A percentile compares a stretch with the other conserved stretches of the same genome.
Evolutionary conservation across 345 rosid genomes (phyloP).

Genomic region (Hibiscus mutabilis): DNA sequence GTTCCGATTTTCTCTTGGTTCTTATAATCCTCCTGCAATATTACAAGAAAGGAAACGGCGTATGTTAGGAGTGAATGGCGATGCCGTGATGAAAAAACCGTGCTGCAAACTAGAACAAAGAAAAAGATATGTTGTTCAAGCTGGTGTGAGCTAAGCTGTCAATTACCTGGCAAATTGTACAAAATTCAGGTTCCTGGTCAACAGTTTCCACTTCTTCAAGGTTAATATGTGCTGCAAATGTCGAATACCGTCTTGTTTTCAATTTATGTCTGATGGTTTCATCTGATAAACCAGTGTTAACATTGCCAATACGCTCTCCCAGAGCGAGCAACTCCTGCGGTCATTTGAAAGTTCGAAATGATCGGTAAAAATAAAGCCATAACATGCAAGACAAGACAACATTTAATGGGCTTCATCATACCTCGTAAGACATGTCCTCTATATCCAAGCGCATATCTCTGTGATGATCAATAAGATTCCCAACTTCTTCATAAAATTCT

Average conservation of each 20-base stretch:
- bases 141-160: background rate
- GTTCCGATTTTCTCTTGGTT: constrained; percentile 48
- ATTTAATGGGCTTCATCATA: constrained; percentile 13
- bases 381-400: background rate
- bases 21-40: constrained; percentile 54
- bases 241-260: constrained; percentile 40
- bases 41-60: background rate
- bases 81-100: background rate
- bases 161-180: constrained; percentile 87
- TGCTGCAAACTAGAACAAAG: background rate
- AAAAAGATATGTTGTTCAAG: background rate
- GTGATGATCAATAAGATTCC: constrained; percentile 52
- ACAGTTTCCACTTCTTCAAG: constrained; percentile 47
- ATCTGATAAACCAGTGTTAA: constrained; percentile 77
- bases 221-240: constrained; percentile 32
- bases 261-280: constrained; percentile 37
- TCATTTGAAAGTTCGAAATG: background rate
- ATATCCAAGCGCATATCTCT: constrained; percentile 91
- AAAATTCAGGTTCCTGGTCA: constrained; percentile 55
- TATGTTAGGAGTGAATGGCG: background rate
- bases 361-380: background rate
- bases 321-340: constrained; percentile 77
- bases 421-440: constrained; percentile 91
- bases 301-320: constrained; percentile 74
- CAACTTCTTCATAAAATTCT: constrained; percentile 43